Evolutionary conservation across 2,329 filamentous ascomycete genomes (phyloP).

Genomic region (Calonectria pseudoreteaudii): DNA sequence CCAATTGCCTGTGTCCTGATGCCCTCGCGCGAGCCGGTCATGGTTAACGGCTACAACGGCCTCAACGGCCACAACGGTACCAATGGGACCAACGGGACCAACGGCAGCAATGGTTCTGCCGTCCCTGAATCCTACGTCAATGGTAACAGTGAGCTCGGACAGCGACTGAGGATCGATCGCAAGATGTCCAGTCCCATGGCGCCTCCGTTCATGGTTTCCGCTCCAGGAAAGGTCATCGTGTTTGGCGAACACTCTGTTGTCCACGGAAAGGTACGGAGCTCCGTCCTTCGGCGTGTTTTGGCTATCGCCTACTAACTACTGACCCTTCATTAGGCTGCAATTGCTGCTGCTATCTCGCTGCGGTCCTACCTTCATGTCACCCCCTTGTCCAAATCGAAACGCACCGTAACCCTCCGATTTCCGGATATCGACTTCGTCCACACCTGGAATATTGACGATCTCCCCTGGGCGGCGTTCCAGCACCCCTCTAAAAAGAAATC

Average conservation of each 20-base stretch:
- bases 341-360: constrained; percentile 94
- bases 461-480: constrained; percentile 89
- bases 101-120: constrained; percentile 35
- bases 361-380: constrained; percentile 97
- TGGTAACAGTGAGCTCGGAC: constrained; percentile 48
- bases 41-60: constrained; percentile 40
- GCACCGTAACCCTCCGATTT: constrained; percentile 89
- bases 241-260: constrained; percentile 99
- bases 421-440: constrained; percentile 91
- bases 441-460: constrained; percentile 91
- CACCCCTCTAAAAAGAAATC: constrained; percentile 89
- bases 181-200: constrained; percentile 76
- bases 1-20: constrained; percentile 28
- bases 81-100: constrained; percentile 14
- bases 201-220: constrained; percentile 97
- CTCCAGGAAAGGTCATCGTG: constrained; percentile 97
- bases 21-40: constrained; percentile 36
- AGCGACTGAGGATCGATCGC: constrained; percentile 59
- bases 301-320: constrained; percentile 31
- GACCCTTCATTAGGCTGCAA: constrained; percentile 73
- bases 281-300: not conserved
- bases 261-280: constrained; percentile 81
- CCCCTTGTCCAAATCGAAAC: constrained; percentile 89
- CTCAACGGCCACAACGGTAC: constrained; percentile 29
- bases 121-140: constrained; percentile 47